phyloP scores from a whole-genome alignment of 2,329 filamentous ascomycete genomes.

The Claviceps arundinis region DNA sequence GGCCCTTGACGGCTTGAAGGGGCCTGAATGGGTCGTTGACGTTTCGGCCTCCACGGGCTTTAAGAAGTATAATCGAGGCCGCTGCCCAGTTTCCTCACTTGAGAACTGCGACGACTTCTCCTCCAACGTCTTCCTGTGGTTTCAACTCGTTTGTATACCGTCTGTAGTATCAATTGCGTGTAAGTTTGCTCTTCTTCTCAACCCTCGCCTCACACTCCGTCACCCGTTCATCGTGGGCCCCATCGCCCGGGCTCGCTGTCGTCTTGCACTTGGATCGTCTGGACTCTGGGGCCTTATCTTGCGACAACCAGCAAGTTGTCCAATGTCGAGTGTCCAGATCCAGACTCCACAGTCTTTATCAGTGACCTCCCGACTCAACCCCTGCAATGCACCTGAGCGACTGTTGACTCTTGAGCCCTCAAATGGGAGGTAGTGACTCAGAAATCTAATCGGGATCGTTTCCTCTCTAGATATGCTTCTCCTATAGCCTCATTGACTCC shows the following conservation, averaged over 20 bases:
- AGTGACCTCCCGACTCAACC: background rate
- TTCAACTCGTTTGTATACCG: background rate
- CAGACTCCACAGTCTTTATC: conserved; percentile 3
- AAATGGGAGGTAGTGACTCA: background rate
- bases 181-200: background rate
- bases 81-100: conserved; percentile 1
- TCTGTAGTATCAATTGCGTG: conserved; percentile 3
- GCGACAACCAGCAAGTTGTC: background rate
- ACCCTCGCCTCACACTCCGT: background rate
- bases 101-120: background rate
- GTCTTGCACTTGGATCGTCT: too few species aligned
- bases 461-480: conserved; percentile 1
- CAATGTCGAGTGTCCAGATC: too few species aligned
- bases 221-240: background rate
- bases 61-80: conserved; percentile 6
- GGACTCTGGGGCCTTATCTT: conserved; percentile 4
- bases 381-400: background rate
- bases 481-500: background rate
- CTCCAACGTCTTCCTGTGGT: conserved; percentile 1
- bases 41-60: conserved; percentile 1
- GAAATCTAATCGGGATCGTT: background rate
- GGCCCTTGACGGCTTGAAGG: background rate
- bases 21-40: background rate
- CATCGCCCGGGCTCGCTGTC: too few species aligned
- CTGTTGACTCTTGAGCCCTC: conserved; percentile 1